Evolutionary conservation across 805 yeast species (phyloP).

Genomic region (Nakazawaea populi): DNA sequence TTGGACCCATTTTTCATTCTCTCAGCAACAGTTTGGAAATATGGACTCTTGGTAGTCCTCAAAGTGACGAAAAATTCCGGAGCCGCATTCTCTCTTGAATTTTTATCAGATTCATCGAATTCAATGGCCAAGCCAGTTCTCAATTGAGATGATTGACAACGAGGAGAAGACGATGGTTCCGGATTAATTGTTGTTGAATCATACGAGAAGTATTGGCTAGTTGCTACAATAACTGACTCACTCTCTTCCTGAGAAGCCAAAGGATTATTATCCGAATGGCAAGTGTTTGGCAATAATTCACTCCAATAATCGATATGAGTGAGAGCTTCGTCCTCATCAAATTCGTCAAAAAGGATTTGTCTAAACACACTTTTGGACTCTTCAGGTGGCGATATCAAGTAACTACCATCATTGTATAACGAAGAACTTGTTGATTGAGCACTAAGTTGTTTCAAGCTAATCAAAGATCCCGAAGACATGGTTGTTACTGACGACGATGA

Average conservation of each 20-base stretch:
- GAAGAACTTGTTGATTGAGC: neutral
- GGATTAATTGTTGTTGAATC: neutral
- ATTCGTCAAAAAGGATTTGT: constrained; percentile 3
- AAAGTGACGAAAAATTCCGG: neutral
- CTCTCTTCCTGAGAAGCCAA: neutral
- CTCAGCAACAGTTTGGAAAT: constrained; percentile 1
- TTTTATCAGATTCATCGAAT: too few relatives aligned
- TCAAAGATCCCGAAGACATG: neutral
- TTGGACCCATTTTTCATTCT: neutral
- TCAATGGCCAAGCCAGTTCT: too few relatives aligned
- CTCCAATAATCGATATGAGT: neutral
- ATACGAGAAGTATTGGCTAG: neutral
- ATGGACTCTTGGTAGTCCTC: neutral
- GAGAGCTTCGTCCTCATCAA: neutral
- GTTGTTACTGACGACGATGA: neutral
- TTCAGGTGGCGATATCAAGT: neutral
- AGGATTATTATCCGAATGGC: neutral
- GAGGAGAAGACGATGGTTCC: neutral
- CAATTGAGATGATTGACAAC: neutral
- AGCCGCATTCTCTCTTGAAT: neutral
- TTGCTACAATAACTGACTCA: neutral
- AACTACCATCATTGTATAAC: neutral
- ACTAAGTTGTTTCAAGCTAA: neutral
- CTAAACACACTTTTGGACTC: constrained; percentile 1
- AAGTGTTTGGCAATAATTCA: neutral